Conservation (phyloP, 1,284 basidiomycete species). For the Schizopora paradoxa region DNA sequence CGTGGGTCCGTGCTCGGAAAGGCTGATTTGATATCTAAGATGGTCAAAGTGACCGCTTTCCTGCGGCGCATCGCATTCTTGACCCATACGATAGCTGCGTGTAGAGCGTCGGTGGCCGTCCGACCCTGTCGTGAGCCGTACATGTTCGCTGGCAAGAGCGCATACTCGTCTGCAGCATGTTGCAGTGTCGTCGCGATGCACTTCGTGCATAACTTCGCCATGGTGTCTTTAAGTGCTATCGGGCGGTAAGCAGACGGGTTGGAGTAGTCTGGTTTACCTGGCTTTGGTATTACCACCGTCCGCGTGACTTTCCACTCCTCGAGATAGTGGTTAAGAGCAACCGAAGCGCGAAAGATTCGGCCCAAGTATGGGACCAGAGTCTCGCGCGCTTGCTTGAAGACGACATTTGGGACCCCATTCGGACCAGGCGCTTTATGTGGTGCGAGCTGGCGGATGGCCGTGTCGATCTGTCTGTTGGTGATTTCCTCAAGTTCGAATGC, state of each 20-base stretch:
- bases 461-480: not conserved
- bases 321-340: not conserved
- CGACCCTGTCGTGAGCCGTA: not conserved
- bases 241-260: conserved; percentile 4
- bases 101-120: not conserved
- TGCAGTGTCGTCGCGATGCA: not conserved
- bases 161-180: not conserved
- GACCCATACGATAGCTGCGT: not conserved
- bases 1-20: not conserved
- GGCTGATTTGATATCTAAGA: not conserved
- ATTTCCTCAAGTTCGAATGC: not conserved
- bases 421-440: not conserved
- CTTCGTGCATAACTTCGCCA: not conserved
- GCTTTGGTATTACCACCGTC: not conserved
- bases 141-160: not conserved
- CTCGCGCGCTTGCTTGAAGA: not conserved
- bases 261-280: conserved; percentile 8
- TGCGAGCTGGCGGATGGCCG: not conserved
- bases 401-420: not conserved
- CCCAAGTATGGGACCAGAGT: not conserved
- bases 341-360: not conserved
- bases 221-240: not conserved
- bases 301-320: not conserved
- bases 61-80: not conserved
- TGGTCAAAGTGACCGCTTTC: not conserved